Percentiles rank a stretch among this genome's conserved stretches.
phyloP scores from a whole-genome alignment of 257 asterid species.

The Solanum pinnatisectum region DNA sequence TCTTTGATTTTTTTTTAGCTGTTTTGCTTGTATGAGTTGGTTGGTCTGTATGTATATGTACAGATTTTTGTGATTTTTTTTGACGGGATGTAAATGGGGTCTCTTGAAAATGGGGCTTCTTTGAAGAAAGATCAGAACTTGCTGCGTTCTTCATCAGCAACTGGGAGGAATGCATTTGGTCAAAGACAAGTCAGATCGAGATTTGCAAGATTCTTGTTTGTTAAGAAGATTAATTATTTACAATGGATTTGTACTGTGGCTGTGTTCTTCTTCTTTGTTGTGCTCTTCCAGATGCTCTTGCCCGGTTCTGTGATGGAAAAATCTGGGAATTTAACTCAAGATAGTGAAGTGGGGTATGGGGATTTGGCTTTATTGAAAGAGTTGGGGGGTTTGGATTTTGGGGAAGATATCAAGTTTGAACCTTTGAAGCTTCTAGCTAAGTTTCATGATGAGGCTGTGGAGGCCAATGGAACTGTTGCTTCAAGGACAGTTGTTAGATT shows the following conservation, averaged over 20 bases:
- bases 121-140: constrained; percentile 42
- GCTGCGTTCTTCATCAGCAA: constrained; percentile 35
- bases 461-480: constrained; percentile 26
- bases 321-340: constrained; percentile 17
- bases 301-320: constrained; percentile 48
- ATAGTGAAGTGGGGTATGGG: constrained; percentile 14
- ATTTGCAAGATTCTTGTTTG: constrained; percentile 51
- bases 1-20: not conserved
- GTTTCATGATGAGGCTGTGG: constrained; percentile 33
- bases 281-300: constrained; percentile 50
- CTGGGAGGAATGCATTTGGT: constrained; percentile 13
- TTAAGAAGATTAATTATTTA: constrained; percentile 45
- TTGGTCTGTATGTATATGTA: not conserved
- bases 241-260: constrained; percentile 50
- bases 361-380: constrained; percentile 46
- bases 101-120: constrained; percentile 47
- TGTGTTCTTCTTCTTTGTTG: constrained; percentile 51
- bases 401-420: constrained; percentile 65
- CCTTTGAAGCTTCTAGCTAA: constrained; percentile 39
- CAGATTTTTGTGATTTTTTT: not conserved
- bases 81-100: constrained; percentile 78
- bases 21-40: not conserved
- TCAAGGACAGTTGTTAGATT: constrained; percentile 38
- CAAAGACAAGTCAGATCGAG: constrained; percentile 71
- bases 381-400: constrained; percentile 47